A percentile compares a stretch with the other conserved stretches of the same genome.
Conservation (phyloP, 2,329 filamentous ascomycete species). For the Fusarium odoratissimum region DNA sequence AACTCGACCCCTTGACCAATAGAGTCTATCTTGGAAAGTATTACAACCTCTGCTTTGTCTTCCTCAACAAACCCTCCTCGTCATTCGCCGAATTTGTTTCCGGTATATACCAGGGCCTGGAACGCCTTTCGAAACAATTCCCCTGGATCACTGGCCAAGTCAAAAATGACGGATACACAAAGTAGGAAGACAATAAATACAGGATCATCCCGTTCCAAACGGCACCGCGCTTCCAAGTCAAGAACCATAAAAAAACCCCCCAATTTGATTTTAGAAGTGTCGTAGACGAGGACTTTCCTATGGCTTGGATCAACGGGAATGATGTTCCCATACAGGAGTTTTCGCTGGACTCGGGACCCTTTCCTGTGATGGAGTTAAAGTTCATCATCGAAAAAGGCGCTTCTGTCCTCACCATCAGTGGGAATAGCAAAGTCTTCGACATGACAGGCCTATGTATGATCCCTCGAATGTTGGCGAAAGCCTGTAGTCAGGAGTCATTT, state of each 20-base stretch:
- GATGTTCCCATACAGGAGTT: background rate
- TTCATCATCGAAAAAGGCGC: background rate
- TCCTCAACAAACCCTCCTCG: fast-evolving
- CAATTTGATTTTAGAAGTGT: background rate
- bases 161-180: background rate
- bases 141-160: background rate
- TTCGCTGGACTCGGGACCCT: background rate
- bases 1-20: background rate
- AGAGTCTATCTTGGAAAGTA: background rate
- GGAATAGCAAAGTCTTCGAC: background rate
- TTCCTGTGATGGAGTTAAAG: background rate
- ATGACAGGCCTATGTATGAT: background rate
- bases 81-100: background rate
- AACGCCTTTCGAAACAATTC: background rate
- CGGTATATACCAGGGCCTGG: background rate
- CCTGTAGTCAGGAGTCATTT: background rate
- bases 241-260: background rate
- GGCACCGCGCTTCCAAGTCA: background rate
- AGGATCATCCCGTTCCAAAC: background rate
- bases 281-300: background rate
- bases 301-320: background rate
- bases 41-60: background rate
- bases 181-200: background rate
- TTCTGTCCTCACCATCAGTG: background rate
- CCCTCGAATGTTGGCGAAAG: background rate